A percentile compares a stretch with the other conserved stretches of the same genome.
Evolutionary conservation across 1,139 yeast genomes (phyloP).

Genomic region (Komagataea norvegica): DNA sequence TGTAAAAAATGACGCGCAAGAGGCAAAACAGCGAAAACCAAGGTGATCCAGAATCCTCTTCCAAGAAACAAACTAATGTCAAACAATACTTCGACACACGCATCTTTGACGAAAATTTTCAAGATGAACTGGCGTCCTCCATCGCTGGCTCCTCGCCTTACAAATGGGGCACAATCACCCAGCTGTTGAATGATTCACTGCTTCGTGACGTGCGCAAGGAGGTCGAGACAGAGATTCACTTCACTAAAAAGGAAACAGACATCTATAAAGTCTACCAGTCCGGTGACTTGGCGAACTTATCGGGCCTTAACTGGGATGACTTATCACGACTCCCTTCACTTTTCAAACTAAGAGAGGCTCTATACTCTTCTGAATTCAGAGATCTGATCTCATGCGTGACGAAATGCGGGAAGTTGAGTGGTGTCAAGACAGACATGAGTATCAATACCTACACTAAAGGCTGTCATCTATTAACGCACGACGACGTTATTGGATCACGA

Average conservation of each 20-base stretch:
- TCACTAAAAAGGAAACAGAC: conserved; percentile 94
- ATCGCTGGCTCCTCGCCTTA: conserved; percentile 65
- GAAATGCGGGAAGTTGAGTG: conserved; percentile 86
- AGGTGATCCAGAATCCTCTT: too few species aligned
- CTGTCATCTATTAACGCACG: conserved; percentile 91
- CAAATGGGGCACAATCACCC: conserved; percentile 80
- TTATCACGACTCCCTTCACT: conserved; percentile 67
- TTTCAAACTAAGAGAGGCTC: conserved; percentile 73
- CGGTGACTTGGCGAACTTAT: conserved; percentile 90
- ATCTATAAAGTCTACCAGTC: conserved; percentile 92
- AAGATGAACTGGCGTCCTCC: conserved; percentile 35
- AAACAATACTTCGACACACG: conserved; percentile 47
- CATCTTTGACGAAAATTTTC: conserved; percentile 47
- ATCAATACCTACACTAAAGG: conserved; percentile 89
- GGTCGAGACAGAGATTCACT: conserved; percentile 76
- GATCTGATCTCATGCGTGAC: conserved; percentile 78
- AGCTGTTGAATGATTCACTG: conserved; percentile 70
- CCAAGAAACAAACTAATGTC: conserved; percentile 34
- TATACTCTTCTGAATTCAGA: conserved; percentile 82
- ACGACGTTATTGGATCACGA: conserved; percentile 95
- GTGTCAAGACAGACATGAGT: conserved; percentile 85
- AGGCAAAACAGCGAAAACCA: too few species aligned
- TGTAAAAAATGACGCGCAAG: background rate
- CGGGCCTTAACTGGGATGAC: conserved; percentile 79
- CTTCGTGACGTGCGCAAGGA: conserved; percentile 78